Conservation (phyloP, 2,329 filamentous ascomycete genomes). For the Neofusicoccum ribis region DNA sequence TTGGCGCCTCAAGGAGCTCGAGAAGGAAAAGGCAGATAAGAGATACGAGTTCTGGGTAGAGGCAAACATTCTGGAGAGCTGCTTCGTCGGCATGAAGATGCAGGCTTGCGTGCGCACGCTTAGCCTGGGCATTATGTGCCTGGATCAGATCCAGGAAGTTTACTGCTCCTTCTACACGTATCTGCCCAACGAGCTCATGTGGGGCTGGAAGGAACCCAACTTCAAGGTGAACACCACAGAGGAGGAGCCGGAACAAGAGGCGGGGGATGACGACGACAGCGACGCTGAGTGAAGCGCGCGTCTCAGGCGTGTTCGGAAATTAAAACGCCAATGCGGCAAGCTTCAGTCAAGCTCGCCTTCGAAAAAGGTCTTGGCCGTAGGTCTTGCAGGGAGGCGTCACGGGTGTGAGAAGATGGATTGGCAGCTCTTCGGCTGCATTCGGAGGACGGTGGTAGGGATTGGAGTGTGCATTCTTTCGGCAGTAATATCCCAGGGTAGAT, state of each 20-base stretch:
- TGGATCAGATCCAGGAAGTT: slow-evolving; percentile 41
- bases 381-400: not conserved
- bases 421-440: not conserved
- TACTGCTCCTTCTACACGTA: slow-evolving; percentile 47
- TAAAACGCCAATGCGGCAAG: not conserved
- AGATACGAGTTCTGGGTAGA: slow-evolving; percentile 66
- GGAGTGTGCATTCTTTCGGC: not conserved
- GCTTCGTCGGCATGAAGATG: slow-evolving; percentile 60
- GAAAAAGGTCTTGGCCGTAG: not conserved
- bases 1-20: slow-evolving; percentile 32
- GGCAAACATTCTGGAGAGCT: slow-evolving; percentile 55
- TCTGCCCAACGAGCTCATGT: slow-evolving; percentile 45
- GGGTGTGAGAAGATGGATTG: not conserved
- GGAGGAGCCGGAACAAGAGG: not conserved
- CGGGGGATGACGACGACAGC: not conserved
- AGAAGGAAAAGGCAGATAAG: slow-evolving; percentile 33
- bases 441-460: not conserved
- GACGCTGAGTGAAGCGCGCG: not conserved
- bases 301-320: not conserved
- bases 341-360: not conserved
- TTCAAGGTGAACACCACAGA: not conserved
- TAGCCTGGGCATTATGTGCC: not conserved
- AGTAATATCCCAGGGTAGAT: not conserved
- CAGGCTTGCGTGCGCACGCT: slow-evolving; percentile 26
- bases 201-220: slow-evolving; percentile 17